A percentile compares a stretch with the other conserved stretches of the same genome.
Conservation (phyloP, 2,329 filamentous ascomycete species). For the Clathrospora elynae region DNA sequence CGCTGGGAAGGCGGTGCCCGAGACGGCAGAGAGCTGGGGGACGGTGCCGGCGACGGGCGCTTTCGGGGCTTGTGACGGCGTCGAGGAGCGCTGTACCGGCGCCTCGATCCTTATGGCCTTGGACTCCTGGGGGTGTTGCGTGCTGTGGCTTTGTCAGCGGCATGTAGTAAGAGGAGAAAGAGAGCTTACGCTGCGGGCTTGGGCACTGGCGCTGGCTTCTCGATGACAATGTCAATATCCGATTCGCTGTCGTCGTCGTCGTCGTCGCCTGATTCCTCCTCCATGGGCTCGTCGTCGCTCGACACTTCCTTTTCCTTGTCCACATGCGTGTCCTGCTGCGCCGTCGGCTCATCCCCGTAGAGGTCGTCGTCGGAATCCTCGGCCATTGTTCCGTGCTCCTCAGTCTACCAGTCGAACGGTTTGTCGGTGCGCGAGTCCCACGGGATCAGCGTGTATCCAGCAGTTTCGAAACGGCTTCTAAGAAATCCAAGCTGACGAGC, state of each 20-base stretch:
- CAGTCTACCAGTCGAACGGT: background rate
- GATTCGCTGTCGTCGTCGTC: slow-evolving; percentile 55
- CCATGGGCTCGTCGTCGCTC: slow-evolving; percentile 52
- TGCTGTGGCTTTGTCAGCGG: slow-evolving; percentile 28
- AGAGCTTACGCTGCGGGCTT: slow-evolving; percentile 43
- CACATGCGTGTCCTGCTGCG: slow-evolving; percentile 27
- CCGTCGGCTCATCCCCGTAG: slow-evolving; percentile 48
- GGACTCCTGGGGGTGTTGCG: slow-evolving; percentile 36
- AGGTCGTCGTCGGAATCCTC: slow-evolving; percentile 61
- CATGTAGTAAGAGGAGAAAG: background rate
- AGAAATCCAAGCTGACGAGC: too few species aligned
- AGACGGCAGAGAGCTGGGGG: slow-evolving; percentile 30
- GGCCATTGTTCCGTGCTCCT: slow-evolving; percentile 48
- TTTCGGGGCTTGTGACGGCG: slow-evolving; percentile 29
- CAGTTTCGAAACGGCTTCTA: background rate
- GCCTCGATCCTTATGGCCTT: slow-evolving; percentile 48
- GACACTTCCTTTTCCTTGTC: slow-evolving; percentile 41
- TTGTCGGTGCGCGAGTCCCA: background rate
- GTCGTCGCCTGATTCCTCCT: slow-evolving; percentile 54
- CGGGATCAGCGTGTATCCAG: background rate
- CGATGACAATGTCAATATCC: slow-evolving; percentile 60
- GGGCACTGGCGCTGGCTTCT: slow-evolving; percentile 50
- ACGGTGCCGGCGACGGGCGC: slow-evolving; percentile 18
- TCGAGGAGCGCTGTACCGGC: slow-evolving; percentile 30
- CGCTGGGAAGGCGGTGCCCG: slow-evolving; percentile 61